phyloP scores from a whole-genome alignment of 129 eudicot species.

The Flaveria robusta region DNA sequence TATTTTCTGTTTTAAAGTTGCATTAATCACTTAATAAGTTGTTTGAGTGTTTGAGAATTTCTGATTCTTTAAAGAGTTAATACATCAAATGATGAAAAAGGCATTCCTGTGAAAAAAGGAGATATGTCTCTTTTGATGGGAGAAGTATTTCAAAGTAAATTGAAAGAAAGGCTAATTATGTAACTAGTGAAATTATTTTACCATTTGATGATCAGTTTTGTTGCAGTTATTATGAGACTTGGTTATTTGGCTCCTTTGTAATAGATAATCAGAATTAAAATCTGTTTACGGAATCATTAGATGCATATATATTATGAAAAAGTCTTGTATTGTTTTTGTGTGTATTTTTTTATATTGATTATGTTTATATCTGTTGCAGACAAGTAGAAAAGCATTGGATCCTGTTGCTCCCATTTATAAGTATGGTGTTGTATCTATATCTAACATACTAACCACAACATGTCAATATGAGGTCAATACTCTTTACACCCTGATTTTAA shows the following conservation, averaged over 20 bases:
- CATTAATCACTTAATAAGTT: background rate
- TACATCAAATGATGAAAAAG: background rate
- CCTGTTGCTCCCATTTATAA: constrained; percentile 96
- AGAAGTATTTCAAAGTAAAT: background rate
- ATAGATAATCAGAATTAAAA: background rate
- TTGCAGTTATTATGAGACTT: constrained; percentile 1
- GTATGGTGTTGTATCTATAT: constrained; percentile 81
- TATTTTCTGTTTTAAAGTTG: background rate
- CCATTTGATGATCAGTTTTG: background rate
- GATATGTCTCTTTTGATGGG: background rate
- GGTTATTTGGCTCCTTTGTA: background rate
- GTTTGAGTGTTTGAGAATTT: background rate
- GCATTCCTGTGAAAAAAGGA: background rate
- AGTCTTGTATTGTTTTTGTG: background rate
- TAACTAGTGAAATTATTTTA: background rate
- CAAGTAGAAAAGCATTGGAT: constrained; percentile 80
- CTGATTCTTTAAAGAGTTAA: background rate
- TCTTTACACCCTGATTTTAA: background rate
- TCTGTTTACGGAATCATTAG: background rate
- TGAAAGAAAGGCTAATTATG: background rate
- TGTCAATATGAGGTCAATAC: constrained; percentile 91
- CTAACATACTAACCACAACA: constrained; percentile 95
- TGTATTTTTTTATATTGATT: background rate
- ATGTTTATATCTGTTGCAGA: constrained; percentile 46
- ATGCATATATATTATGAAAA: background rate